Evolutionary conservation across 2,329 filamentous ascomycete species (phyloP).

Genomic region (Rutstroemia sp.): DNA sequence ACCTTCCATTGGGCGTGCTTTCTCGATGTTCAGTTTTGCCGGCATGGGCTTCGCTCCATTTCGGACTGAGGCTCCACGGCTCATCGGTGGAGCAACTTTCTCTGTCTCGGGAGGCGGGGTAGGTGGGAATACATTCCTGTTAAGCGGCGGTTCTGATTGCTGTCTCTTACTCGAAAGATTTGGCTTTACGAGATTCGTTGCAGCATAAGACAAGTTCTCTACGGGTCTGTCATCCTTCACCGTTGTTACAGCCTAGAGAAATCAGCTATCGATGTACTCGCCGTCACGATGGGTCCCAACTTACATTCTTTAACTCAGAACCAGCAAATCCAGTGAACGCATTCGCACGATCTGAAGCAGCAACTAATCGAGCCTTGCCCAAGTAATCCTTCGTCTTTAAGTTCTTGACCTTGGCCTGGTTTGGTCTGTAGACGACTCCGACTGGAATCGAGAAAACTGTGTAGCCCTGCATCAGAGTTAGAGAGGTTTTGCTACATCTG

Average conservation of each 20-base stretch:
- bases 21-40: constrained; percentile 56
- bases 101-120: constrained; percentile 94
- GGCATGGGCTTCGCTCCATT: constrained; percentile 53
- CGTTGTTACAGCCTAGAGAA: constrained; percentile 40
- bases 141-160: constrained; percentile 74
- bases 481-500: neutral
- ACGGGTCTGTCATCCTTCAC: constrained; percentile 71
- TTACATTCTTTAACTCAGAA: constrained; percentile 67
- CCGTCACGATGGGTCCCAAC: constrained; percentile 23
- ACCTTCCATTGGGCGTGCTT: constrained; percentile 39
- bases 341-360: constrained; percentile 73
- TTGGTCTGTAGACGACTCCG: constrained; percentile 88
- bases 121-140: constrained; percentile 84
- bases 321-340: constrained; percentile 77
- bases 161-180: constrained; percentile 73
- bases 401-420: constrained; percentile 97
- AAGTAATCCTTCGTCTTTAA: constrained; percentile 97
- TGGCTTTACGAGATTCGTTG: constrained; percentile 86
- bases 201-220: constrained; percentile 84
- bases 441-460: constrained; percentile 98
- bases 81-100: constrained; percentile 40
- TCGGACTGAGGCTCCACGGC: constrained; percentile 52
- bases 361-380: constrained; percentile 89
- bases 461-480: constrained; percentile 59
- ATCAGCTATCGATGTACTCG: constrained; percentile 12